A percentile compares a stretch with the other conserved stretches of the same genome.
Conservation (phyloP, 148 eudicot genomes). For the Agrostemma githago region DNA sequence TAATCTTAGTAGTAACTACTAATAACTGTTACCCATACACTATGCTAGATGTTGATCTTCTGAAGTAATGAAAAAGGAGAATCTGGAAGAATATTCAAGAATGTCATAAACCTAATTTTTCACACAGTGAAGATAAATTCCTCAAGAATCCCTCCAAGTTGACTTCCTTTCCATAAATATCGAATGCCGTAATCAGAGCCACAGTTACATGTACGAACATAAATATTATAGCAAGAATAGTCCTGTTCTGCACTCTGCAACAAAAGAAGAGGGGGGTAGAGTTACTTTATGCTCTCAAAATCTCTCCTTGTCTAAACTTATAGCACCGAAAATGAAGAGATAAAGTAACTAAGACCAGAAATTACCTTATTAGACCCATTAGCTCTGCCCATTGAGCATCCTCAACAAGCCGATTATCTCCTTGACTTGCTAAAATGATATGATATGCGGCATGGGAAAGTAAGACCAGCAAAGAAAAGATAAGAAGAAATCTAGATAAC, state of each 20-base stretch:
- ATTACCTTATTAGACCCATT: constrained; percentile 34
- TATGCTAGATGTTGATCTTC: neutral
- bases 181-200: constrained; percentile 29
- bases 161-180: constrained; percentile 25
- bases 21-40: neutral
- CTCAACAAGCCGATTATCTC: constrained; percentile 24
- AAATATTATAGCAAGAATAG: constrained; percentile 26
- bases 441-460: constrained; percentile 33
- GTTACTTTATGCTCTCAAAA: neutral
- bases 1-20: neutral
- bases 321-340: neutral
- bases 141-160: constrained; percentile 21
- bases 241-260: constrained; percentile 25
- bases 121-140: constrained; percentile 17
- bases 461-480: constrained; percentile 27
- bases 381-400: constrained; percentile 35
- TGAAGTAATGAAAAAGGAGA: constrained; percentile 3
- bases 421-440: constrained; percentile 26
- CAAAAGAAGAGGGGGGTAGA: neutral
- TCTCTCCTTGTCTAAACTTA: neutral
- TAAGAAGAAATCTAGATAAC: constrained; percentile 29
- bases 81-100: constrained; percentile 1
- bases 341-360: neutral
- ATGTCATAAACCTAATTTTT: constrained; percentile 26
- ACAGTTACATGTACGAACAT: constrained; percentile 28